Base-by-base conservation (phyloP, 225 moss, liverwort and hornwort genomes). In the Bryum argenteum region DNA sequence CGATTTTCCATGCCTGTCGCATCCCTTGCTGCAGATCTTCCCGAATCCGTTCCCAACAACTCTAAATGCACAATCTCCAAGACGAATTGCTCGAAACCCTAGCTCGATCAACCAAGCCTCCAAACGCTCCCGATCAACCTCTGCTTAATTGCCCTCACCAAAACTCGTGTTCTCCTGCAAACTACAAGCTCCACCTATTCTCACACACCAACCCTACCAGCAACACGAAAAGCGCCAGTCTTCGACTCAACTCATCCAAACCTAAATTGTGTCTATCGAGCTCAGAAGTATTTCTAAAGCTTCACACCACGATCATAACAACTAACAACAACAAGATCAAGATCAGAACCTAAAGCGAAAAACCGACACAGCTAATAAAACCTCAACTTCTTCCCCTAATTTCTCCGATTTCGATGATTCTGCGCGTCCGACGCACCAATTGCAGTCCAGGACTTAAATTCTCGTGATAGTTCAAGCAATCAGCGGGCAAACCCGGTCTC, bases 21-120 rank as follows among this genome's bases (percentile, higher is more conserved):
- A 62, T 55, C 60, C n/a, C 16, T 62, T 51, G 62, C 51, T 62
- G 33, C 62, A 51, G 50, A 73, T 73, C 63, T 51, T 28, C 63
- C 2, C 11, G 59, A 66, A 43, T 23, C 52, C 17, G 15, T 33
- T 6, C 28, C 6, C 10, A 69, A 14, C 59, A 64, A 58, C 69
- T 61, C 54, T 22, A 56, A 66, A 67, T 76, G 48, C 61, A 58
- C 54, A 65, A 19, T 40, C 71, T 44, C 40, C 77, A 40, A 22
- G 40, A 54, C 20, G 62, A 48, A 58, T 71, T 56, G 41, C 54
- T 60, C 60, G 47, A 83, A 83, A 83, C 83, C 83, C 83, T 80
- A 83, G 83, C 56, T 73, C 65, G 80, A 66, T 69, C 58, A 28
- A 75, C 67, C 23, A 54, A 33, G 72, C 21, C 76, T 65, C 33